Evolutionary conservation across 495 filamentous ascomycete genomes (phyloP), one percentile per base, ranked within the genome.

Genomic region (Hypoxylon crocopeplum): DNA sequence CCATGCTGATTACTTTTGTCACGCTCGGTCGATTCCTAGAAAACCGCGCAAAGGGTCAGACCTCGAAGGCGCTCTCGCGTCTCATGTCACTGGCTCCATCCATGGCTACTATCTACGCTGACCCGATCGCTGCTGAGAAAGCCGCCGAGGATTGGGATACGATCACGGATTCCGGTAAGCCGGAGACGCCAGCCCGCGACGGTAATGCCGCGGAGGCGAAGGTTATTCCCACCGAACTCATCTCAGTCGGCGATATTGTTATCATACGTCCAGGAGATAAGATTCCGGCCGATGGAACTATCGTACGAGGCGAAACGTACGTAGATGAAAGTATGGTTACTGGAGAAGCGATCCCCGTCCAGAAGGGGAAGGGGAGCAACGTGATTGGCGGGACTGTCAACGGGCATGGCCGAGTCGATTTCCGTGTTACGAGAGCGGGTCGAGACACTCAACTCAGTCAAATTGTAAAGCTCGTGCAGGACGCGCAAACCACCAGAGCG

Each of bases 301-400:
- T 99, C 40, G 90, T 92, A 37, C 81, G 87, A 21, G 94, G 94
- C 7, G 91, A 97, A 73, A 93, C 90, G 19, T 97, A 93, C 68
- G 85, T 98, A 33, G 92, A 99, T 64, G 94, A 99, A 71, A 96
- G 91, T 68, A 98, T 98, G 95, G 92, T 99, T 33, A 99, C 95
- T 10, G 94, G 94, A 48, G 94, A 99, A 76, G 88, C 93, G 2
- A 88, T 96, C 77, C 92, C 93, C 0, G 91, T 98, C 29, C 84
- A 90, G 56, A 99, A 98, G 71, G 83, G 81, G 49, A 88, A 89
- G 62, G 91, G 91, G 1, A 86, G 84, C 67, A 69, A 84, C 34
- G 74, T 98, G 32, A 92, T 97, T 68, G 94, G 92, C n/a, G 94
- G 94, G 7, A 99, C 94, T 4, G 93, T 99, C 58, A 99, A 99